Percentiles rank a stretch among this genome's conserved stretches.
phyloP scores from a whole-genome alignment of 192 early-diverging fungal genomes.

The Coemansia sp. region DNA sequence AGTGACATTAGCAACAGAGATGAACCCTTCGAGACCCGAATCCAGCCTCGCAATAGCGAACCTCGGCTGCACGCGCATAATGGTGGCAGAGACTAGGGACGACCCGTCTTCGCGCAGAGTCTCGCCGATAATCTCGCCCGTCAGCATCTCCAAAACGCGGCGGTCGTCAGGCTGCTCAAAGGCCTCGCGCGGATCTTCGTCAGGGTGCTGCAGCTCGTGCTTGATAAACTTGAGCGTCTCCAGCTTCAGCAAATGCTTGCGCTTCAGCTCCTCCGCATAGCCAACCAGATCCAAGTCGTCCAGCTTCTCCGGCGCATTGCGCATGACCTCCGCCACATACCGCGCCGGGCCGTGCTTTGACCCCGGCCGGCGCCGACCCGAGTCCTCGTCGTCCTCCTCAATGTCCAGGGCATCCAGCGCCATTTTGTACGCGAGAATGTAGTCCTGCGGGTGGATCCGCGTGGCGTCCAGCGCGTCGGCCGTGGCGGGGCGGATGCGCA shows the following conservation, averaged over 20 bases:
- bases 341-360: slow-evolving; percentile 60
- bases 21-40: slow-evolving; percentile 85
- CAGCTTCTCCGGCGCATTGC: slow-evolving; percentile 72
- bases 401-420: slow-evolving; percentile 93
- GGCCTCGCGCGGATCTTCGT: slow-evolving; percentile 68
- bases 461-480: slow-evolving; percentile 91
- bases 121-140: slow-evolving; percentile 73
- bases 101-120: slow-evolving; percentile 66
- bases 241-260: slow-evolving; percentile 76
- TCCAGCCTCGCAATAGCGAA: slow-evolving; percentile 76
- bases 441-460: slow-evolving; percentile 94
- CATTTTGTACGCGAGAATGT: slow-evolving; percentile 95
- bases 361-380: slow-evolving; percentile 37
- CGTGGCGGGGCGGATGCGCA: slow-evolving; percentile 74
- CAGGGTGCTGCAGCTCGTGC: slow-evolving; percentile 83
- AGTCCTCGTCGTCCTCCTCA: slow-evolving; percentile 76
- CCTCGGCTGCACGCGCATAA: slow-evolving; percentile 73
- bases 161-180: slow-evolving; percentile 62
- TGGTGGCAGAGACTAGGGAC: slow-evolving; percentile 67
- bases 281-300: slow-evolving; percentile 88
- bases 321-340: slow-evolving; percentile 81
- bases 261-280: slow-evolving; percentile 84
- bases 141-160: slow-evolving; percentile 81
- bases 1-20: slow-evolving; percentile 65
- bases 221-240: slow-evolving; percentile 85